Evolutionary conservation across 2,329 filamentous ascomycete genomes (phyloP).

Genomic region (Colletotrichum chrysophilum): DNA sequence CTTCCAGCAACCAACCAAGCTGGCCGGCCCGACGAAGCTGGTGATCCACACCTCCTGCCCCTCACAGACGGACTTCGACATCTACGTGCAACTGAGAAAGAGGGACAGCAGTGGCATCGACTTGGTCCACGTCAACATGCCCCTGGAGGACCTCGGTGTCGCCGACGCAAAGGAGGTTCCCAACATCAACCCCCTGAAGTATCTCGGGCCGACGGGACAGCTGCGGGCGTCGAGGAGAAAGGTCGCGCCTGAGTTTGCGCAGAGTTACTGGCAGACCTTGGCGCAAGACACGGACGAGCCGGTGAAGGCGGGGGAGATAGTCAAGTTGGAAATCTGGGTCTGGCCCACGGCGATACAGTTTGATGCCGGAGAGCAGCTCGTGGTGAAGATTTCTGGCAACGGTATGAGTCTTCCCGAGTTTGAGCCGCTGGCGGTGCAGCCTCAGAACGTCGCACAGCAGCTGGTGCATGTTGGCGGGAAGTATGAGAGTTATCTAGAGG

Average conservation of each 20-base stretch:
- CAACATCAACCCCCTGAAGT: not conserved
- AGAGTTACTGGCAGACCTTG: not conserved
- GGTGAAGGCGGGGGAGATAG: not conserved
- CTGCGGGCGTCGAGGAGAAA: not conserved
- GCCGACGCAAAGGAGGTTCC: not conserved
- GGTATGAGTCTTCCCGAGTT: not conserved
- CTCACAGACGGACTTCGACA: not conserved
- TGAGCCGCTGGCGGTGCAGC: not conserved
- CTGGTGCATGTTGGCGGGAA: not conserved
- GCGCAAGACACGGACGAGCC: not conserved
- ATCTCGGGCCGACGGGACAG: not conserved
- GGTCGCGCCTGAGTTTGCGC: not conserved
- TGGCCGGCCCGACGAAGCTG: not conserved
- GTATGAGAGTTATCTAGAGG: not conserved
- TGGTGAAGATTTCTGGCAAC: not conserved
- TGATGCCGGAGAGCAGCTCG: not conserved
- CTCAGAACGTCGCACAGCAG: not conserved
- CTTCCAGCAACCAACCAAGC: not conserved
- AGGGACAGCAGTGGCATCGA: not conserved
- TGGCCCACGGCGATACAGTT: constrained; percentile 1
- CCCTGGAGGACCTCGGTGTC: not conserved
- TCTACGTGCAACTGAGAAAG: not conserved
- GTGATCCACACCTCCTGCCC: not conserved
- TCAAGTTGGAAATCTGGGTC: not conserved
- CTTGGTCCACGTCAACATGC: not conserved